These are phyloP conservation scores for Quambalaria eucalypti DNA, from an alignment of 1,284 basidiomycete species.

Conservation along the genomic window DNA sequence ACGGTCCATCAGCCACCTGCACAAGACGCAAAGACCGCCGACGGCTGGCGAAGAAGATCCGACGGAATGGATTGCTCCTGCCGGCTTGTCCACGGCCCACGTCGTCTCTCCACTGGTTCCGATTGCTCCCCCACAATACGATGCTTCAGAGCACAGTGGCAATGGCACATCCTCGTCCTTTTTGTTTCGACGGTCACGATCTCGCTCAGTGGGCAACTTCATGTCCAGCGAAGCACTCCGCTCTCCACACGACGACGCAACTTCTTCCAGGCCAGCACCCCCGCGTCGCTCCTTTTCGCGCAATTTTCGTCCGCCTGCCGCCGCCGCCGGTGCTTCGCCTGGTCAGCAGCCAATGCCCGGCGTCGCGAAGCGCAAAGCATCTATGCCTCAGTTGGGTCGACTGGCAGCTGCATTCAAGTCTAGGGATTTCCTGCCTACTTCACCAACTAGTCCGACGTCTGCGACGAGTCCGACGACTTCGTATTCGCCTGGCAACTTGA, in stretches of 20 bases:
- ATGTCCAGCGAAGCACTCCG: neutral
- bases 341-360: no score
- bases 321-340: no score
- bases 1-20: conserved; percentile 4
- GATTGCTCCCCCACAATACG: neutral
- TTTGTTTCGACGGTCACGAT: no score
- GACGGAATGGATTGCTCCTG: neutral
- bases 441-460: neutral
- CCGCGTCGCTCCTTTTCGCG: no score
- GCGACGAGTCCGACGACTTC: neutral
- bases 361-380: neutral
- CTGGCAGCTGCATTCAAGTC: neutral
- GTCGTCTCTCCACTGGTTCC: neutral
- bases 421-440: neutral
- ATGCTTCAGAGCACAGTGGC: no score
- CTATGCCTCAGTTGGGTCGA: neutral
- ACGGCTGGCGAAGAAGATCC: neutral
- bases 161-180: no score
- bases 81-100: neutral
- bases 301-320: no score
- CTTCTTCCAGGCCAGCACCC: no score
- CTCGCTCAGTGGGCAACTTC: no score
- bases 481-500: neutral
- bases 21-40: conserved; percentile 4
- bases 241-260: no score